Conservation (phyloP, 345 rosid species). For the Rubroshorea leprosula region DNA sequence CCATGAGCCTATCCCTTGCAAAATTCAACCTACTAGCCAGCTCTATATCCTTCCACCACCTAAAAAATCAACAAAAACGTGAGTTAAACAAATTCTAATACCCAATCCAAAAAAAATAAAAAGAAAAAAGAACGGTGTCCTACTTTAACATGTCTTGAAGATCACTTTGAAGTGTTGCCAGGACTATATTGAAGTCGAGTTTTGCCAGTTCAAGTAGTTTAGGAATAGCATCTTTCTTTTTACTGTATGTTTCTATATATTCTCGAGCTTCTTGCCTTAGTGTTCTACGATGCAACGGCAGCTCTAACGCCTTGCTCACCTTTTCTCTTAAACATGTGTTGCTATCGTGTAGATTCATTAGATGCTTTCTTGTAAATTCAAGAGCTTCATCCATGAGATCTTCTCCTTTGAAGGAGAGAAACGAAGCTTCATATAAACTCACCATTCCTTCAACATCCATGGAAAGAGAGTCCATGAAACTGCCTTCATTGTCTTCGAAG, state of each 20-base stretch:
- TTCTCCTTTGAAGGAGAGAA: not conserved
- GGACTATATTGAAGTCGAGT: constrained; percentile 39
- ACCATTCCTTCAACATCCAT: constrained; percentile 30
- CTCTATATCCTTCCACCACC: not conserved
- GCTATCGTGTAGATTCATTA: not conserved
- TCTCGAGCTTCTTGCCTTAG: constrained; percentile 31
- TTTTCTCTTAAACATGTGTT: not conserved
- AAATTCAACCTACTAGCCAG: constrained; percentile 4
- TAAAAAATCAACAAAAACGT: too few relatives aligned
- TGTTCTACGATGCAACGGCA: constrained; percentile 29
- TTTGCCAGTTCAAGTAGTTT: constrained; percentile 34
- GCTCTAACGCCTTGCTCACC: constrained; percentile 31
- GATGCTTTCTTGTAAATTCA: not conserved
- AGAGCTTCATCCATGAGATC: not conserved
- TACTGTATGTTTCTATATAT: constrained; percentile 18
- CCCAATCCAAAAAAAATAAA: not conserved
- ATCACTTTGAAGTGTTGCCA: constrained; percentile 28
- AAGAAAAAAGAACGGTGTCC: not conserved
- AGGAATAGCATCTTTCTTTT: not conserved
- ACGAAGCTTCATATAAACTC: constrained; percentile 33
- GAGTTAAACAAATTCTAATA: too few relatives aligned
- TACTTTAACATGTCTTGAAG: constrained; percentile 31
- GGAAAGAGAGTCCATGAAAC: constrained; percentile 12
- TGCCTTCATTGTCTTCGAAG: too few relatives aligned
- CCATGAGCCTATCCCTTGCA: constrained; percentile 7